phyloP scores from a whole-genome alignment of 2,329 filamentous ascomycete genomes.

The Hymenoscyphus linearis region DNA sequence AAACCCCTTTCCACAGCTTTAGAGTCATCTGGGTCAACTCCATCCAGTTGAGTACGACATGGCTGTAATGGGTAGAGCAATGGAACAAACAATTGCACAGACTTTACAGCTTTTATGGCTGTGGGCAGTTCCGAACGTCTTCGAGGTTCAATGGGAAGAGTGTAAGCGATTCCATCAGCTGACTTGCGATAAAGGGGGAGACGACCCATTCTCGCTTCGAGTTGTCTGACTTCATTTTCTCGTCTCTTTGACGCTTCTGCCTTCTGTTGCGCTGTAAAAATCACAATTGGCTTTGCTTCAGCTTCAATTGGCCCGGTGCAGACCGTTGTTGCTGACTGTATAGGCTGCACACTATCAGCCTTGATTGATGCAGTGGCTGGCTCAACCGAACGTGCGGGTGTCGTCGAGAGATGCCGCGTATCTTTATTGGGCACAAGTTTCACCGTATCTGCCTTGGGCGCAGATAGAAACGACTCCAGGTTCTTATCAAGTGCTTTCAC shows the following conservation, averaged over 20 bases:
- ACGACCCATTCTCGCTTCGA: constrained; percentile 70
- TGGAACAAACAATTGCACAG: constrained; percentile 64
- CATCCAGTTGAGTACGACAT: constrained; percentile 60
- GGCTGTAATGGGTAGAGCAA: constrained; percentile 66
- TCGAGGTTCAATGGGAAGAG: constrained; percentile 62
- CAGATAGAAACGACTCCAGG: constrained; percentile 63
- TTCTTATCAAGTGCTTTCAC: constrained; percentile 68
- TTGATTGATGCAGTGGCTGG: constrained; percentile 10
- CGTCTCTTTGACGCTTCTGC: constrained; percentile 57
- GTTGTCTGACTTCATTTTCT: constrained; percentile 62
- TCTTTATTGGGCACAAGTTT: constrained; percentile 46
- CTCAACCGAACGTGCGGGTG: constrained; percentile 24
- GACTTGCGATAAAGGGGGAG: constrained; percentile 62
- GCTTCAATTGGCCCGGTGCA: constrained; percentile 3
- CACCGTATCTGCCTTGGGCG: constrained; percentile 66
- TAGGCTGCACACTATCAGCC: constrained; percentile 5
- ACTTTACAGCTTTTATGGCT: constrained; percentile 55
- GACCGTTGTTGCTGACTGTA: constrained; percentile 1
- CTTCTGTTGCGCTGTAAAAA: constrained; percentile 54
- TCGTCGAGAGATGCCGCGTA: constrained; percentile 29
- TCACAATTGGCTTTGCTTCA: constrained; percentile 16
- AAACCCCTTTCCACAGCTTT: constrained; percentile 63
- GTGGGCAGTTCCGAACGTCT: constrained; percentile 55
- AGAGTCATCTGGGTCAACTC: constrained; percentile 54
- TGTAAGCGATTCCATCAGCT: constrained; percentile 64